Percentiles rank a stretch among this genome's conserved stretches.
Evolutionary conservation across 164 flowering plant species (phyloP).

Genomic region (Protea cynaroides): DNA sequence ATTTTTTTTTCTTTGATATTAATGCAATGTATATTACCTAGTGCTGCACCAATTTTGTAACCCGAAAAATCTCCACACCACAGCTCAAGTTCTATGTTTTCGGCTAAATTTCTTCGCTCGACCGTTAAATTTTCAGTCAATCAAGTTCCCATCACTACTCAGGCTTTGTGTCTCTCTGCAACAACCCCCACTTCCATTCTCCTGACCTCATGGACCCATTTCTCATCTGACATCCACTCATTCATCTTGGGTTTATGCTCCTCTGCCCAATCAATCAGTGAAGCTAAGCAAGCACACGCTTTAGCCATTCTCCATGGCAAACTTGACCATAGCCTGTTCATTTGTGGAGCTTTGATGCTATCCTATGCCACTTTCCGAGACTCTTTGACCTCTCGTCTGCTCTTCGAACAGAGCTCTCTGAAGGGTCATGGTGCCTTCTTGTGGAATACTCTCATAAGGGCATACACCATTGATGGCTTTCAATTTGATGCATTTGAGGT

Average conservation of each 20-base stretch:
- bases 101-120: background rate
- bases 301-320: conserved; percentile 11
- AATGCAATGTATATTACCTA: too few relatives aligned
- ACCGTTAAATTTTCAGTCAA: background rate
- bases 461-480: conserved; percentile 10
- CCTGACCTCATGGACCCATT: background rate
- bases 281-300: conserved; percentile 13
- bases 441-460: conserved; percentile 34
- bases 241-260: conserved; percentile 6
- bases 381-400: conserved; percentile 10
- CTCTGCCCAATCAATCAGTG: conserved; percentile 11
- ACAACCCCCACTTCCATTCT: background rate
- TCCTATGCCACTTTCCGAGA: conserved; percentile 15
- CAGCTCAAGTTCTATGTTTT: background rate
- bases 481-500: conserved; percentile 10
- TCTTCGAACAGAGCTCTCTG: conserved; percentile 16
- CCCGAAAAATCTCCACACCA: too few relatives aligned
- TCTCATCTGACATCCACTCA: conserved; percentile 3
- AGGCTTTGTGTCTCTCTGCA: background rate
- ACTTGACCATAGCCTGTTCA: background rate
- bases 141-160: background rate
- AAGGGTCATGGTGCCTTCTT: conserved; percentile 20
- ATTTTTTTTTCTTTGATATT: too few relatives aligned
- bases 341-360: conserved; percentile 11
- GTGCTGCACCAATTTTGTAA: too few relatives aligned